These are phyloP conservation scores for Endocalyx cinctus DNA, from an alignment of 2,329 filamentous ascomycete genomes.

Conservation along the genomic window DNA sequence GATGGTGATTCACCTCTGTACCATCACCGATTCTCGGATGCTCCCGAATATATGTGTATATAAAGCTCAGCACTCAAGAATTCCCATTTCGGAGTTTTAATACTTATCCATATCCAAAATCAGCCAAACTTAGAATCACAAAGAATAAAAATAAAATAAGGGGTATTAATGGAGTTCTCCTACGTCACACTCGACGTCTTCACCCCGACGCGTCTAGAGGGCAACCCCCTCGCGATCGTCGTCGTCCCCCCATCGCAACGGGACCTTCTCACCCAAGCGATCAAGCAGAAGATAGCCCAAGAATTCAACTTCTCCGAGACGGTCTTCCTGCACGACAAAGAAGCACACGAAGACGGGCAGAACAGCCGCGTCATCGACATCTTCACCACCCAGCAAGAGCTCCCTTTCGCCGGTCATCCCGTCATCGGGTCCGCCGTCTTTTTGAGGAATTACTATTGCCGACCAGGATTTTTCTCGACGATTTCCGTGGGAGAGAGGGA, in stretches of 20 bases:
- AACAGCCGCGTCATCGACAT: slow-evolving; percentile 47
- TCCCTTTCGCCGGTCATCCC: slow-evolving; percentile 61
- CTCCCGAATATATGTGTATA: no score
- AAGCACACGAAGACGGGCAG: slow-evolving; percentile 22
- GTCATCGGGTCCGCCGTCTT: slow-evolving; percentile 54
- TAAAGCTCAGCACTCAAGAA: no score
- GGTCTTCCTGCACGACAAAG: slow-evolving; percentile 52
- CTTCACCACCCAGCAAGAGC: slow-evolving; percentile 50
- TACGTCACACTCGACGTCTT: slow-evolving; percentile 57
- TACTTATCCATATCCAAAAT: no score
- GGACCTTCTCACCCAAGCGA: slow-evolving; percentile 40
- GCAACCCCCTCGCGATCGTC: slow-evolving; percentile 60
- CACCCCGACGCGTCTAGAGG: slow-evolving; percentile 44
- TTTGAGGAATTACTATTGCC: slow-evolving; percentile 31
- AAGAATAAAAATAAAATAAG: no score
- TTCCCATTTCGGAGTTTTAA: no score
- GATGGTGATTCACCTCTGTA: no score
- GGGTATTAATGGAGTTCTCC: slow-evolving; percentile 35
- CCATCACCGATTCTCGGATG: no score
- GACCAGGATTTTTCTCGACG: slow-evolving; percentile 27
- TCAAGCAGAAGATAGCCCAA: slow-evolving; percentile 54
- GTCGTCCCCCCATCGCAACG: slow-evolving; percentile 39
- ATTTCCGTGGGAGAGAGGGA: slow-evolving; percentile 28
- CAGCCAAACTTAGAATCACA: no score
- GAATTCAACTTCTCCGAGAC: slow-evolving; percentile 65